Conservation (phyloP, 164 flowering plant species). For the Liriodendron chinense region DNA sequence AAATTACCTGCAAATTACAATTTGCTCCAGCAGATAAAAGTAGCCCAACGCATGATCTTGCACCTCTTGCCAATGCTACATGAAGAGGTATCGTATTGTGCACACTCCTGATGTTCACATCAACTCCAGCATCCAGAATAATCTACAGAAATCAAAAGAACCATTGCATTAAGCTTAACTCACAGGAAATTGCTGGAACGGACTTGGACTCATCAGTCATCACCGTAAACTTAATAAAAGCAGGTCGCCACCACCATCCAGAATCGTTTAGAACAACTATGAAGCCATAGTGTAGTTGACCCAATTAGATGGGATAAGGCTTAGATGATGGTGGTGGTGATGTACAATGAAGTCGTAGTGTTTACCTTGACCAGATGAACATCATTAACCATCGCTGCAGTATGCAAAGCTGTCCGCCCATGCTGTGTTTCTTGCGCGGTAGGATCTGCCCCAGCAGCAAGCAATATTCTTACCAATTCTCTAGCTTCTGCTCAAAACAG, state of each 20-base stretch:
- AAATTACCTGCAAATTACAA: constrained; percentile 78
- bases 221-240: not conserved
- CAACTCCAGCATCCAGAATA: constrained; percentile 92
- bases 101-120: constrained; percentile 79
- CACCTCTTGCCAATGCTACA: constrained; percentile 96
- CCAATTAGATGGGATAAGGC: too few species aligned
- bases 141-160: constrained; percentile 37
- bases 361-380: constrained; percentile 84
- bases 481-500: constrained; percentile 61
- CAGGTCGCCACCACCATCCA: not conserved
- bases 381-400: constrained; percentile 94
- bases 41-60: constrained; percentile 84
- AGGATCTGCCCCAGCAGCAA: constrained; percentile 94
- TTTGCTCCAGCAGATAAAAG: constrained; percentile 86
- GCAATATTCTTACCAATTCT: constrained; percentile 75
- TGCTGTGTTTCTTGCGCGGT: constrained; percentile 81
- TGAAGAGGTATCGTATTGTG: constrained; percentile 92
- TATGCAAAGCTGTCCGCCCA: constrained; percentile 83
- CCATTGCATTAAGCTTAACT: constrained; percentile 1
- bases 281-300: too few species aligned
- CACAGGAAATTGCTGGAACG: not conserved
- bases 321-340: not conserved
- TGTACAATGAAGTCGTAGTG: not conserved
- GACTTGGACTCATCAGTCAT: not conserved
- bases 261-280: not conserved